Evolutionary conservation across 169 alveolate species (phyloP), one percentile per base, ranked within the genome.

Genomic region (Eimeria maxima): DNA sequence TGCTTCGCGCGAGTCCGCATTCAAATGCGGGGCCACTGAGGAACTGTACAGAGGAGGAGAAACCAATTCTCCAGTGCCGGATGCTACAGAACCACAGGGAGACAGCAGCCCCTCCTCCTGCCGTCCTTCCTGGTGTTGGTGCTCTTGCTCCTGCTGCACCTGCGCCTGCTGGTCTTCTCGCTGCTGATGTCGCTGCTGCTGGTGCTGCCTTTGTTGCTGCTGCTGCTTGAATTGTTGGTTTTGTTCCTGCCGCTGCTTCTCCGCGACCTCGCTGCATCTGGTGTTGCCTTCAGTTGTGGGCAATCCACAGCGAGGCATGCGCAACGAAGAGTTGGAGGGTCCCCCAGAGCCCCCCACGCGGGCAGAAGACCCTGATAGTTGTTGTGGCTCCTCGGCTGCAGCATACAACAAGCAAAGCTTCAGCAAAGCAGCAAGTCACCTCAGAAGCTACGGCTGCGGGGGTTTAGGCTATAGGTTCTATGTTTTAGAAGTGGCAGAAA

Each of bases 191-290:
- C 27, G 67, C 53, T 53, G 55, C 53, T 50, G 73, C 73, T 6
- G 73, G 53, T 27, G 87, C 38, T 50, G 71, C 73, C 10, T 20
- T 6, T 44, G 22, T 5, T 18, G 65, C 88, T 44, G 63, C 63
- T 42, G 67, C 88, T 47, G 50, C 78, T 18, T 38, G 45, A 4
- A 45, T 24, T 24, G 44, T 24, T 69, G 78, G 18, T 69, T 8
- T 3, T 38, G 86, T 47, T 78, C 45, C 67, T 45, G 60, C 65
- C 47, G 88, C 88, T 78, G 88, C 88, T 42, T 22, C 88, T 38
- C 65, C 3, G 53, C 27, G 24, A 14, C 27, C 53, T 57, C 44
- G 90, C 73, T 81, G 38, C 74, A 47, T 10, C 22, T 81, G 90
- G 74, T 81, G 90, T 55, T 47, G 33, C 73, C 47, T 29, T 47